Evolutionary conservation across 306 rosid species (phyloP), one percentile per base, ranked within the genome.

Genomic region (Oxytropis ochrocephala): DNA sequence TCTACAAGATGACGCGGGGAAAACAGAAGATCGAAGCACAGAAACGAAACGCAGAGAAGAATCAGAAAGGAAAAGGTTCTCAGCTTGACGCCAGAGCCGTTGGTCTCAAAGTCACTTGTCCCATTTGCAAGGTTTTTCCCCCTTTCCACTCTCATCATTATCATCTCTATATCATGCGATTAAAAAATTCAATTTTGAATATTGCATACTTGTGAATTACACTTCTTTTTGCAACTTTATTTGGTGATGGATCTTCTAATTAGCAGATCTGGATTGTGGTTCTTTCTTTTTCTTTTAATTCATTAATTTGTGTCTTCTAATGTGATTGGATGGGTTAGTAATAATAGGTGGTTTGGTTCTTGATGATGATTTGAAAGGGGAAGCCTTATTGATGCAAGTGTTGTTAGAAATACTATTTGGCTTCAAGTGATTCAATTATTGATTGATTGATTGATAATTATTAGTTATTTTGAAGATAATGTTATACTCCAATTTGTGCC

Each of bases 11-110:
- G 98, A 92, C 98, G 70, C 78, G 98, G 62, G 96, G 98, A 51
- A 93, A 93, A 84, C 98, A 93, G 85, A 93, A 93, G 85, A 88
- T 93, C 85, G 98, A 93, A 82, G 96, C 98, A 24, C 98, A 93
- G 86, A 86, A 18, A 50, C 78, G 79, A 69, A 93, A 85, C 83
- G 89, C 96, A 8, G 97, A 90, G 82, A 90, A 3, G 86, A 90
- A 90, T 83, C 96, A 86, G 84, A 93, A 83, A 82, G 0, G 54
- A 0, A 93, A 93, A 60, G 97, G 96, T 0, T 90, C 98, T 56
- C 98, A 93, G 83, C 10, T 93, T 9, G 97, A 90, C 63, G 96
- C 96, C 75, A 86, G 97, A 85, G 93, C 93, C 39, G 90, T 79
- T 55, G 98, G 93, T 50, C 96, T 93, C 57, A 90, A 90, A 80